These are phyloP conservation scores for Solanum piurae DNA, from an alignment of 257 asterid species.

Conservation along the genomic window DNA sequence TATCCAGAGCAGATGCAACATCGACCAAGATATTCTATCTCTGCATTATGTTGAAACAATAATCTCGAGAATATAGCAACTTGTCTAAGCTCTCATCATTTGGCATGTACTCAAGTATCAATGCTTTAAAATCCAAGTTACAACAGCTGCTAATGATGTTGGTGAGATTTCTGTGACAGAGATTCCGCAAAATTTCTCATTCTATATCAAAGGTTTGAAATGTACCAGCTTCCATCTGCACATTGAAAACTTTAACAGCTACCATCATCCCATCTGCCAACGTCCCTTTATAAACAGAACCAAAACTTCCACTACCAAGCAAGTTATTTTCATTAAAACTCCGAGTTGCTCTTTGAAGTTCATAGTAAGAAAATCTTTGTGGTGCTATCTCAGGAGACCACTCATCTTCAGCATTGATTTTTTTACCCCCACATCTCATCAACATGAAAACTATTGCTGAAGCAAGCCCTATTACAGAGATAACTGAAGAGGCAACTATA, in stretches of 20 bases:
- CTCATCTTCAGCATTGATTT: neutral
- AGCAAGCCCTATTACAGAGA: too few species aligned
- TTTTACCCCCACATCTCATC: too few species aligned
- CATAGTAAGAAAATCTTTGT: constrained; percentile 10
- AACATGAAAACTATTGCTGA: too few species aligned
- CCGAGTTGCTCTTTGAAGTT: constrained; percentile 3
- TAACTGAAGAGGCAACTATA: too few species aligned
- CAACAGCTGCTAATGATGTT: constrained; percentile 19
- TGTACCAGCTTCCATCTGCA: neutral
- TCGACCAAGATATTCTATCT: too few species aligned
- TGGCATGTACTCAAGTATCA: constrained; percentile 21
- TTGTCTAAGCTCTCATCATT: neutral
- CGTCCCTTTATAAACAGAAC: neutral
- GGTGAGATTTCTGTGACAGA: constrained; percentile 21
- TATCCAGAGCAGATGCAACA: too few species aligned
- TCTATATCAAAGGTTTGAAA: neutral
- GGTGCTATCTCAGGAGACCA: neutral
- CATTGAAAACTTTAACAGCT: neutral
- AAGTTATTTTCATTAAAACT: neutral
- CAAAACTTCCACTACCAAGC: neutral
- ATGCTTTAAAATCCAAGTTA: neutral
- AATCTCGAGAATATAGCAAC: too few species aligned
- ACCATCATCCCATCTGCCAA: neutral
- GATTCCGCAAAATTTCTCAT: neutral
- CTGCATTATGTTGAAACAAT: too few species aligned